phyloP scores from a whole-genome alignment of 140 eudicot species.

The Stevia rebaudiana region DNA sequence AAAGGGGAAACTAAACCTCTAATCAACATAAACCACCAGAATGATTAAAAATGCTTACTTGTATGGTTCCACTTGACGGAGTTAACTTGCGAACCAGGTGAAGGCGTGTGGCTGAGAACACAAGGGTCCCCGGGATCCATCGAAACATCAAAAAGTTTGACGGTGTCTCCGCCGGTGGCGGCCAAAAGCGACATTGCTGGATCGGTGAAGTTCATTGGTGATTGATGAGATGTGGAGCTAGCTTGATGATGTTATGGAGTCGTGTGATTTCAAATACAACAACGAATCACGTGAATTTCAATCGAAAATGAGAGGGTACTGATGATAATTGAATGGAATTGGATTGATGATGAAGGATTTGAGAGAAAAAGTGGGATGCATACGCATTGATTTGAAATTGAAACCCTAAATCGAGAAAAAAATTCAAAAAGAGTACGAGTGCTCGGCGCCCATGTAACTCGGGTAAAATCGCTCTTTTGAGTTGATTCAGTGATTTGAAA shows the following conservation, averaged over 20 bases:
- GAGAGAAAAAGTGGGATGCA: slow-evolving; percentile 15
- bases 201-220: slow-evolving; percentile 50
- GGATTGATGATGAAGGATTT: neutral
- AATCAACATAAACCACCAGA: neutral
- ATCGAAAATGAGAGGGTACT: neutral
- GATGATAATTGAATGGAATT: slow-evolving; percentile 9
- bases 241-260: neutral
- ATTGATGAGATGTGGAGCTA: slow-evolving; percentile 22
- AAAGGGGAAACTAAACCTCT: neutral
- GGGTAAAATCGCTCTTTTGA: neutral
- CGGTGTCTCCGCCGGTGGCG: slow-evolving; percentile 87
- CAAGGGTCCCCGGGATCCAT: slow-evolving; percentile 84
- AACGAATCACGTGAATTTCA: slow-evolving; percentile 8
- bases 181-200: slow-evolving; percentile 64
- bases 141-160: slow-evolving; percentile 80
- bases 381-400: slow-evolving; percentile 18
- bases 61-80: slow-evolving; percentile 97
- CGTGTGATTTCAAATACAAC: slow-evolving; percentile 7
- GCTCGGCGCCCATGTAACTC: slow-evolving; percentile 24
- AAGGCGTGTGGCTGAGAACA: slow-evolving; percentile 66
- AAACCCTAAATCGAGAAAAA: slow-evolving; percentile 21
- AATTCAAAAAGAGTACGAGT: slow-evolving; percentile 15
- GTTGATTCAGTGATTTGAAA: neutral
- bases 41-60: slow-evolving; percentile 30
- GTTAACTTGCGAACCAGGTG: slow-evolving; percentile 71